Percentiles rank a stretch among this genome's conserved stretches.
Conservation (phyloP, 1,284 basidiomycete species). For the Papiliotrema flavescens region DNA sequence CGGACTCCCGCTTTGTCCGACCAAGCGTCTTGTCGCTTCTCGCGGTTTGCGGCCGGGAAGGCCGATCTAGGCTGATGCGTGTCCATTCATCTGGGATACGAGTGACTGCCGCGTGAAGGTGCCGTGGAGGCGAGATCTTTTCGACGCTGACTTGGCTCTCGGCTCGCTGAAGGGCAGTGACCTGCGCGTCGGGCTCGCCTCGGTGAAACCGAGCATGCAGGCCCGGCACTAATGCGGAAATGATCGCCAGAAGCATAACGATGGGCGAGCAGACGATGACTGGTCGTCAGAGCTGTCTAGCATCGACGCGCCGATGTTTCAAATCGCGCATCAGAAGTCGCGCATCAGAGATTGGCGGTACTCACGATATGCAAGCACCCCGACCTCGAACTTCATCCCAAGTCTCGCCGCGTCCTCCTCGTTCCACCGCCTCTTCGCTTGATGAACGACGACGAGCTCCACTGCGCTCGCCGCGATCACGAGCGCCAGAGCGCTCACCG, state of each 20-base stretch:
- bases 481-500: background rate
- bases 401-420: slow-evolving; percentile 6
- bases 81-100: slow-evolving; percentile 1
- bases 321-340: no score
- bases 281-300: background rate
- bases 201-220: background rate
- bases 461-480: slow-evolving; percentile 1
- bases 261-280: slow-evolving; percentile 9
- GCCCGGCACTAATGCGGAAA: background rate
- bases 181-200: no score
- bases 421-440: slow-evolving; percentile 8
- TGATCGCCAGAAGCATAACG: slow-evolving; percentile 3
- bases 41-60: background rate
- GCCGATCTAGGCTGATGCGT: background rate
- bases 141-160: background rate
- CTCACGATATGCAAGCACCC: slow-evolving; percentile 14
- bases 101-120: background rate
- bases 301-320: no score
- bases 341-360: no score
- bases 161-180: no score
- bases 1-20: background rate
- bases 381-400: slow-evolving; percentile 10
- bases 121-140: background rate
- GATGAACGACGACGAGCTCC: slow-evolving; percentile 8
- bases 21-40: background rate